Conservation (phyloP, 148 eudicot genomes). For the Persicaria maculosa region DNA sequence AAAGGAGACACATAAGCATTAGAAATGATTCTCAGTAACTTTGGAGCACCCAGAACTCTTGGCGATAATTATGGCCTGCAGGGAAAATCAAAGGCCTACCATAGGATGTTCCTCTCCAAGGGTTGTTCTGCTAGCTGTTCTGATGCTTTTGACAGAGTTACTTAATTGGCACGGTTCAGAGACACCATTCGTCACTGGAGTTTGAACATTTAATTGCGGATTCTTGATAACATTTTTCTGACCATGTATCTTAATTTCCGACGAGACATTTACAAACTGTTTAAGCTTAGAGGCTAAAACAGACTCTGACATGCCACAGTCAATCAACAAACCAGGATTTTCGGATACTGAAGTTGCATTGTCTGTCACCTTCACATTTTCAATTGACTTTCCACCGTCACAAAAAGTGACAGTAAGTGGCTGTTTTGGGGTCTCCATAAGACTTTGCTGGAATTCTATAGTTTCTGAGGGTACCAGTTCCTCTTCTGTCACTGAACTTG, state of each 20-base stretch:
- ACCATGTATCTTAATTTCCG: conserved; percentile 15
- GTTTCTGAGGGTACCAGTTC: conserved; percentile 22
- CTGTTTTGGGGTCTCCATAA: conserved; percentile 16
- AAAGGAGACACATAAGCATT: neutral
- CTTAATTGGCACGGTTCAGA: conserved; percentile 11
- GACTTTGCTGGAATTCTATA: conserved; percentile 20
- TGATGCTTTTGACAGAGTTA: conserved; percentile 16
- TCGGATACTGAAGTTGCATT: conserved; percentile 19
- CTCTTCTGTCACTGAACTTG: conserved; percentile 5
- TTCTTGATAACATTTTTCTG: conserved; percentile 14
- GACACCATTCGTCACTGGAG: conserved; percentile 17
- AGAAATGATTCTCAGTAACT: neutral
- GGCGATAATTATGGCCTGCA: neutral
- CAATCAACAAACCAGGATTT: conserved; percentile 18
- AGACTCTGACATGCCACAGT: conserved; percentile 14
- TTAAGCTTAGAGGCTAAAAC: conserved; percentile 21
- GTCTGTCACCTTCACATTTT: conserved; percentile 18
- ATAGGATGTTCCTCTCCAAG: conserved; percentile 2
- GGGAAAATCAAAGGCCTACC: neutral
- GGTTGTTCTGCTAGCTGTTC: neutral
- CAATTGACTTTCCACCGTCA: conserved; percentile 17
- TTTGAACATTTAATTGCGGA: conserved; percentile 13
- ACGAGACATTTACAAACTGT: conserved; percentile 13
- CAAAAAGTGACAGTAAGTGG: conserved; percentile 15
- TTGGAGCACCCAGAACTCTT: neutral